Percentiles rank a stretch among this genome's conserved stretches.
These are phyloP conservation scores for Tympanopsis confertula DNA, from an alignment of 2,329 filamentous ascomycete genomes.

Conservation along the genomic window DNA sequence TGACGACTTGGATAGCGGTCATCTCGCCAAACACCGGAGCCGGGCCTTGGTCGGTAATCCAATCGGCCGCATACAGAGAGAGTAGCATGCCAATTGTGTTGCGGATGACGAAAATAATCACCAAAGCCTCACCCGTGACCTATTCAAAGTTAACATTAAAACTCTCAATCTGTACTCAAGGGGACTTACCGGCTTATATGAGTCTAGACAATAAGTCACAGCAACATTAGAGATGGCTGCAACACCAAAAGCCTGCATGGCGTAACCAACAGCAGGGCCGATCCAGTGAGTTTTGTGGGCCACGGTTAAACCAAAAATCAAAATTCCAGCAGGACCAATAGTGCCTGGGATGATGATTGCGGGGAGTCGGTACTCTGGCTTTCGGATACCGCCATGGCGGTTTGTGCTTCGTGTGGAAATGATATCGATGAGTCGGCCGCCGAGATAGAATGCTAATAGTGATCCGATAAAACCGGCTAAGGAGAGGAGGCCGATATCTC, in stretches of 20 bases:
- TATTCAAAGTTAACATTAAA: neutral
- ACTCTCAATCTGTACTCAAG: no score
- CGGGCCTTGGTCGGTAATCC: neutral
- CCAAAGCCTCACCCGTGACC: neutral
- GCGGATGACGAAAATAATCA: neutral
- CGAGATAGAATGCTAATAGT: constrained; percentile 13
- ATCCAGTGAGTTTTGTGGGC: neutral
- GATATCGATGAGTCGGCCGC: constrained; percentile 14
- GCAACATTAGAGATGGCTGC: neutral
- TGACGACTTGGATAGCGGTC: neutral
- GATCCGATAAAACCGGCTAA: constrained; percentile 3
- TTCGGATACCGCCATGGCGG: constrained; percentile 9
- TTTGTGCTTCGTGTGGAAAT: constrained; percentile 12
- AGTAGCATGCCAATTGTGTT: neutral
- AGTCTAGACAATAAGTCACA: neutral
- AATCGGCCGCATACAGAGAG: neutral
- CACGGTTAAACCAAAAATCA: neutral
- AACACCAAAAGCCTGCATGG: neutral
- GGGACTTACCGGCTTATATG: neutral
- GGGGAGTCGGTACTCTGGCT: constrained; percentile 14
- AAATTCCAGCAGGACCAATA: neutral
- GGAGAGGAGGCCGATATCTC: constrained; percentile 12
- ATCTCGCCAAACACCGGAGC: neutral
- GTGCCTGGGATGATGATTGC: constrained; percentile 8
- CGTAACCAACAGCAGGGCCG: neutral